Base-by-base conservation (phyloP, 768 basidiomycete species). In the Tylopilus sp. region DNA sequence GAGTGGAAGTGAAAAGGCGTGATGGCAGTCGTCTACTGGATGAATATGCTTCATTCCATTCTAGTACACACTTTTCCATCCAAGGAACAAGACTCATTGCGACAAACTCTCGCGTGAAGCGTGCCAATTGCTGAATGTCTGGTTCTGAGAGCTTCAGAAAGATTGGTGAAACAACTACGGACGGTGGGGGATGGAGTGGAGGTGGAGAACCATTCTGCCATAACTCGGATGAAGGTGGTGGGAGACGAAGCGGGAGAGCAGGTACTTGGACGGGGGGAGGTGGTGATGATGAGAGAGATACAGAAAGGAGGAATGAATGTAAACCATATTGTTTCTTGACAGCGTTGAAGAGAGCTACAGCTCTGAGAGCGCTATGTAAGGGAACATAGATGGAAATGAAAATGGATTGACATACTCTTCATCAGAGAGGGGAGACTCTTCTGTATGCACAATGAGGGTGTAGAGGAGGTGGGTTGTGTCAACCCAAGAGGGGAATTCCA, bases 1-100 rank as follows among this genome's bases (percentile, higher is more conserved):
- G 83, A 21, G 90, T 92, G 5, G 91, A 91, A 17, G 88, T 86
- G 64, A 93, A 90, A n/a, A 93, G 69, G 6, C 89, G 84, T 1
- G 83, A 91, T 6, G 89, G 88, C n/a, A 92, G 71, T 13, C 90
- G 77, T 46, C 87, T 80, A 13, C 83, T 86, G 7, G 87, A 87
- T 4, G 82, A 80, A 67, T 86, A 88, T 76, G 76, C 76, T 73
- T 98, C 95, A 65, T 97, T 98, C 91, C 94, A 95, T 56, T 95
- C 91, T 41, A 91, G 58, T 6, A 95, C 88, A 67, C 85, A 86
- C 62, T 86, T 91, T 71, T 98, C 95, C 91, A 98, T 95, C 91
- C 91, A 98, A 1, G 95, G 95, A 3, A 98, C 68, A 40, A 98
- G 69, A 63, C 89, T 94, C 83, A 89, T 91, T 11, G 86, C 83